Evolutionary conservation across 352 stramenopile species (phyloP).

Genomic region (Globisporangium viniferum): DNA sequence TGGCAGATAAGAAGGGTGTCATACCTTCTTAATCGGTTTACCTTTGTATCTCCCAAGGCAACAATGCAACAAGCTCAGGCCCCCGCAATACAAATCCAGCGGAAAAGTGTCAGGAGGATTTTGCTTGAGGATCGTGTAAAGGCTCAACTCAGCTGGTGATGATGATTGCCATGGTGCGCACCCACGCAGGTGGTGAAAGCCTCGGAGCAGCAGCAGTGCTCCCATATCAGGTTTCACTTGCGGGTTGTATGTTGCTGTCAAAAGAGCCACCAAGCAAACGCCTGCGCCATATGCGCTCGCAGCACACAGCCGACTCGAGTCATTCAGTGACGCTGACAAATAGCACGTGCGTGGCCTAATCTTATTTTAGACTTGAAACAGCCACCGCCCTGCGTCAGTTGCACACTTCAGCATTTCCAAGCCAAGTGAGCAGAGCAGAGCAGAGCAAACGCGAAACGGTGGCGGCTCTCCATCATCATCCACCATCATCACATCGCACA

Average conservation of each 20-base stretch:
- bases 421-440: neutral
- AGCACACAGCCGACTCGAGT: neutral
- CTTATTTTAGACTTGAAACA: neutral
- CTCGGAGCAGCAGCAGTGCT: neutral
- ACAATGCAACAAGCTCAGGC: too few species aligned
- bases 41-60: neutral
- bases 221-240: neutral
- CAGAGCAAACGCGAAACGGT: neutral
- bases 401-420: slow-evolving; percentile 6
- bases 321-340: neutral
- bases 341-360: neutral
- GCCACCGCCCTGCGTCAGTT: neutral
- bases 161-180: neutral
- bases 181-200: neutral
- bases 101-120: neutral
- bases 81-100: too few species aligned
- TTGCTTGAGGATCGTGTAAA: slow-evolving; percentile 3
- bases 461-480: neutral
- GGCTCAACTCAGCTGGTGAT: neutral
- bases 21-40: neutral
- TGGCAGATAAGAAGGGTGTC: neutral
- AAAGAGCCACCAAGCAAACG: neutral
- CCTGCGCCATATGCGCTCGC: neutral
- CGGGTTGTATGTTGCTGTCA: neutral
- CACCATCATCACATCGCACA: neutral